A percentile compares a stretch with the other conserved stretches of the same genome.
Evolutionary conservation across 2,329 filamentous ascomycete genomes (phyloP).

Genomic region (Penicillium sp.): DNA sequence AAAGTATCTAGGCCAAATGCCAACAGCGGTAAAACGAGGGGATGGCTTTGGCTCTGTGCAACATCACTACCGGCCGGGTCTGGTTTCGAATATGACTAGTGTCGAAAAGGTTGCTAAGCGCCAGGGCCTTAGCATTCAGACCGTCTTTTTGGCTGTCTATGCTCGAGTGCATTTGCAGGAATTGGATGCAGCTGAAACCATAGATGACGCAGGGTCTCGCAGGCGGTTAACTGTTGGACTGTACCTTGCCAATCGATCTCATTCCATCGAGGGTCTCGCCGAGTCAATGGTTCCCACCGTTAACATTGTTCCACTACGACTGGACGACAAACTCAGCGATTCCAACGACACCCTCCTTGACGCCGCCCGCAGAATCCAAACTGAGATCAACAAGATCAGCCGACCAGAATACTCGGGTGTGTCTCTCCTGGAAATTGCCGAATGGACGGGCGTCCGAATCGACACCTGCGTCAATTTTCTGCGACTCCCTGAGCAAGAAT

Average conservation of each 20-base stretch:
- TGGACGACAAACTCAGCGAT: slow-evolving; percentile 37
- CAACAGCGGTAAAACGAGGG: slow-evolving; percentile 4
- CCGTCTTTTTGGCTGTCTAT: slow-evolving; percentile 71
- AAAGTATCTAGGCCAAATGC: slow-evolving; percentile 32
- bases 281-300: slow-evolving; percentile 66
- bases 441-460: slow-evolving; percentile 71
- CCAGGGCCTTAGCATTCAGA: slow-evolving; percentile 65
- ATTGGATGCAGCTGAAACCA: slow-evolving; percentile 2
- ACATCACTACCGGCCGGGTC: slow-evolving; percentile 47
- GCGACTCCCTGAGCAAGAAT: slow-evolving; percentile 46
- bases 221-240: slow-evolving; percentile 65
- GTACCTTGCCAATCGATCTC: slow-evolving; percentile 75
- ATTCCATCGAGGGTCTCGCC: slow-evolving; percentile 50
- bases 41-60: slow-evolving; percentile 19
- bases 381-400: slow-evolving; percentile 63
- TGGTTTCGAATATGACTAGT: slow-evolving; percentile 40
- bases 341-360: slow-evolving; percentile 39
- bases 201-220: slow-evolving; percentile 5
- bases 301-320: slow-evolving; percentile 70
- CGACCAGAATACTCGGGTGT: slow-evolving; percentile 54
- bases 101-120: slow-evolving; percentile 46
- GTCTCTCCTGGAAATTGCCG: slow-evolving; percentile 66
- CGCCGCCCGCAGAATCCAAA: slow-evolving; percentile 62
- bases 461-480: slow-evolving; percentile 82
- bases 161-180: slow-evolving; percentile 50